A percentile compares a stretch with the other conserved stretches of the same genome.
Evolutionary conservation across 1,139 yeast species (phyloP).

Genomic region (Kodamaea fungicola): DNA sequence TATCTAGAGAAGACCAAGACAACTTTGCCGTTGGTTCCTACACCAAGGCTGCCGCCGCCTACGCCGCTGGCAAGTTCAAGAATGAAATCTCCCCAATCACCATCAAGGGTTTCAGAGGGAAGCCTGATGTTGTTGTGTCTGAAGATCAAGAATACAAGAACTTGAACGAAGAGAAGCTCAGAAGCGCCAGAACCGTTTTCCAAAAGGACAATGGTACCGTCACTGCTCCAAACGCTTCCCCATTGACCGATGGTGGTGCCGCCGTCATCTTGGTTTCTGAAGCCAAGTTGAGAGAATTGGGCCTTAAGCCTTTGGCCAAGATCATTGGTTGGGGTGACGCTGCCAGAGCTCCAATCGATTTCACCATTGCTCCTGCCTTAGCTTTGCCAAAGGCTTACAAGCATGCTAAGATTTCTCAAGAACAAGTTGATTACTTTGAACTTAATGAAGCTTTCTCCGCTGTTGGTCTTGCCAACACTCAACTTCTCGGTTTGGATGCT

Average conservation of each 20-base stretch:
- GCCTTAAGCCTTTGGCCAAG: slow-evolving; percentile 82
- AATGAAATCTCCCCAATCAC: slow-evolving; percentile 82
- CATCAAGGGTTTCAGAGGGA: slow-evolving; percentile 87
- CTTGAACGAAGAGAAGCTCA: slow-evolving; percentile 71
- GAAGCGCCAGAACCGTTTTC: slow-evolving; percentile 87
- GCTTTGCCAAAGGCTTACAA: slow-evolving; percentile 95
- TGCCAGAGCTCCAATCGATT: slow-evolving; percentile 88
- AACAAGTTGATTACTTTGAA: slow-evolving; percentile 77
- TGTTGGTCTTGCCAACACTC: slow-evolving; percentile 87
- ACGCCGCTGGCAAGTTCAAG: slow-evolving; percentile 73
- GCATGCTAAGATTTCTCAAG: slow-evolving; percentile 63
- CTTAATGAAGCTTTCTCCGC: slow-evolving; percentile 97
- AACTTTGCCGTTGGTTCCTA: slow-evolving; percentile 66
- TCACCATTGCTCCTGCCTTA: slow-evolving; percentile 90
- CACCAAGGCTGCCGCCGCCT: slow-evolving; percentile 77
- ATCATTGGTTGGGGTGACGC: slow-evolving; percentile 97
- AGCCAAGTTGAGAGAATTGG: slow-evolving; percentile 75
- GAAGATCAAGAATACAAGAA: slow-evolving; percentile 73
- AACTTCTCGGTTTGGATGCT: slow-evolving; percentile 61
- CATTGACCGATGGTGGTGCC: slow-evolving; percentile 96
- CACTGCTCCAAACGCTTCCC: slow-evolving; percentile 95
- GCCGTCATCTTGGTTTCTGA: slow-evolving; percentile 86
- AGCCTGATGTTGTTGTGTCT: slow-evolving; percentile 72
- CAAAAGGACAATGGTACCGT: slow-evolving; percentile 89
- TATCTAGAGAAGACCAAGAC: slow-evolving; percentile 72